Base-by-base conservation (phyloP, 192 early-diverging fungal species). In the Coemansia sp. region DNA sequence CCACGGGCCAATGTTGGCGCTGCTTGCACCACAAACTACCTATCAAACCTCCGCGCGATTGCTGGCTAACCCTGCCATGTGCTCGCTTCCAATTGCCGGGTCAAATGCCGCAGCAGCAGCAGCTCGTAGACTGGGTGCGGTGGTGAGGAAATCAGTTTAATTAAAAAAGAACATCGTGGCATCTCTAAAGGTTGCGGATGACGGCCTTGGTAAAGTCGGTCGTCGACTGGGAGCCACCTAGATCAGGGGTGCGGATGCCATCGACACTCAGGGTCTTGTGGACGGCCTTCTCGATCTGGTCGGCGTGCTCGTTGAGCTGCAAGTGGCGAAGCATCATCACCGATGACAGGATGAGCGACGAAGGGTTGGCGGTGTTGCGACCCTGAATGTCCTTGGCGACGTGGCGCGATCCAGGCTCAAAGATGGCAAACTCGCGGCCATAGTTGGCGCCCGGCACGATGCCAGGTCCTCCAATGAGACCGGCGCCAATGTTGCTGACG, bases 331-430 rank as follows among this genome's bases (percentile, higher is more conserved):
- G 88, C 93, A 99, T 93, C 89, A 95, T 91, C 53, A 98, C 93
- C 27, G 93, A 91, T 36, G 92, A 95, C 67, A 98, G 87, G 63
- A 99, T 76, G 83, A 99, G 85, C 56, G 95, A 92, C 48, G 95
- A 93, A 19, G 96, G 97, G 85, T 99, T 99, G 72, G 97, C 97
- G 21, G 85, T 85, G 93, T 99, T 98, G 75, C 87, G 84, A 76
- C 94, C 93, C 87, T 93, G 88, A 71, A 99, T 94, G 81, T 97
- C 95, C 86, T 90, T 91, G 81, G 94, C 96, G 64, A 98, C 97
- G 84, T 99, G 97, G 87, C 96, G 94, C 84, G 94, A 98, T 67
- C 96, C 92, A 24, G 97, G 95, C 87, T 99, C 96, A 69, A 99
- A 99, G 74, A 99, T 93, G 59, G 95, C 96, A 83, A 88, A 97